Evolutionary conservation across 2,329 filamentous ascomycete genomes (phyloP).

Genomic region (Fusarium gaditjirri): DNA sequence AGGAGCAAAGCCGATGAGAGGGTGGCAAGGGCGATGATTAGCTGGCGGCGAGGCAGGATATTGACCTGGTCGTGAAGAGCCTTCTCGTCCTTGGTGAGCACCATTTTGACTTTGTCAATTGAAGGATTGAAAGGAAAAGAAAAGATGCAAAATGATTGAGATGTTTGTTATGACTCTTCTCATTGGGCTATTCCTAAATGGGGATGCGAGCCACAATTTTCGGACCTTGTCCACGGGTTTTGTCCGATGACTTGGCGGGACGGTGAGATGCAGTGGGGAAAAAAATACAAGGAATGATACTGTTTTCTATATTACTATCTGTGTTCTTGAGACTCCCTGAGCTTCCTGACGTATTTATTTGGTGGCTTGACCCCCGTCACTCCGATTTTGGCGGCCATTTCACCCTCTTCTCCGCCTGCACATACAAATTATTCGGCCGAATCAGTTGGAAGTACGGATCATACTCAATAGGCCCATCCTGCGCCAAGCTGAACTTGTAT

Average conservation of each 20-base stretch:
- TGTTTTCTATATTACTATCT: no score
- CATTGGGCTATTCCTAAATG: background rate
- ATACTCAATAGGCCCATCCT: constrained; percentile 63
- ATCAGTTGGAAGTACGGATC: constrained; percentile 70
- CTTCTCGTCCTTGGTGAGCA: background rate
- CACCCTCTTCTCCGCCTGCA: constrained; percentile 54
- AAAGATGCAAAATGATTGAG: no score
- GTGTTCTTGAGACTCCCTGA: no score
- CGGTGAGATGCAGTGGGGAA: no score
- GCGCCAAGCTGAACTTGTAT: constrained; percentile 63
- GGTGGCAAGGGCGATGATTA: background rate
- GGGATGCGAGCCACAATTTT: background rate
- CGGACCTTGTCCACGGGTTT: background rate
- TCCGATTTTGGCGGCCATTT: constrained; percentile 10
- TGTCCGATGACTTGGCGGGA: background rate
- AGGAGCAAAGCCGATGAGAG: background rate
- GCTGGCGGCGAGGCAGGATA: background rate
- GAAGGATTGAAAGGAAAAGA: no score
- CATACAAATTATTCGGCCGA: constrained; percentile 64
- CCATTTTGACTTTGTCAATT: background rate
- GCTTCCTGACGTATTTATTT: no score
- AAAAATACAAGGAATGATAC: no score
- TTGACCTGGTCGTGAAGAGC: background rate
- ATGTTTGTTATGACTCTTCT: background rate
- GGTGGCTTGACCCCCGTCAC: no score